Evolutionary conservation across 2,329 filamentous ascomycete species (phyloP).

Genomic region (Raffaelea albimanens): DNA sequence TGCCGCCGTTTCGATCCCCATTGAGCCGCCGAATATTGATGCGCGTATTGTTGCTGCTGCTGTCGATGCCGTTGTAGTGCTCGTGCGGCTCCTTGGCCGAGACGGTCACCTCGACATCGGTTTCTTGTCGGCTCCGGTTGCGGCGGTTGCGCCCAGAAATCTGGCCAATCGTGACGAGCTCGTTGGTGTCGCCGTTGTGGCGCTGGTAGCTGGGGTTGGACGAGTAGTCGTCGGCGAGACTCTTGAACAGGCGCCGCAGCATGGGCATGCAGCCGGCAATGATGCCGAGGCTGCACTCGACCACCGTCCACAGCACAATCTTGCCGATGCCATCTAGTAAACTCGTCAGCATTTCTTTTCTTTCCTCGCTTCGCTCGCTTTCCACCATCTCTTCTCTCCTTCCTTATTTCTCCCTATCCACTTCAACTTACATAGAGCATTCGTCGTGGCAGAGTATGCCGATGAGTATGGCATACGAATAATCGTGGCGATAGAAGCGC

Average conservation of each 20-base stretch:
- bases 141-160: neutral
- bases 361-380: neutral
- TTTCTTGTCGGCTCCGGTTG: neutral
- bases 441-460: neutral
- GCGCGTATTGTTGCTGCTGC: neutral
- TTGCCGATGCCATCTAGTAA: constrained; percentile 19
- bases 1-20: no score
- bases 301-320: constrained; percentile 36
- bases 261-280: constrained; percentile 21
- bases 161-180: neutral
- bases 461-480: neutral
- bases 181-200: neutral
- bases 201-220: neutral
- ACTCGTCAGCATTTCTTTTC: no score
- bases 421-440: neutral
- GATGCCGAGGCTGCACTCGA: constrained; percentile 27
- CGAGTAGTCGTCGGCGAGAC: constrained; percentile 1
- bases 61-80: neutral
- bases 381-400: neutral
- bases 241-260: constrained; percentile 5
- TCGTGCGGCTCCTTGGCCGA: neutral
- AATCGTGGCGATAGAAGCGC: neutral
- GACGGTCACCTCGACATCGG: neutral
- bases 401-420: no score
- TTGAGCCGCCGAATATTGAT: no score